These are phyloP conservation scores for Tylopilus plumbeoviolaceoides DNA, from an alignment of 768 basidiomycete species.

Conservation along the genomic window DNA sequence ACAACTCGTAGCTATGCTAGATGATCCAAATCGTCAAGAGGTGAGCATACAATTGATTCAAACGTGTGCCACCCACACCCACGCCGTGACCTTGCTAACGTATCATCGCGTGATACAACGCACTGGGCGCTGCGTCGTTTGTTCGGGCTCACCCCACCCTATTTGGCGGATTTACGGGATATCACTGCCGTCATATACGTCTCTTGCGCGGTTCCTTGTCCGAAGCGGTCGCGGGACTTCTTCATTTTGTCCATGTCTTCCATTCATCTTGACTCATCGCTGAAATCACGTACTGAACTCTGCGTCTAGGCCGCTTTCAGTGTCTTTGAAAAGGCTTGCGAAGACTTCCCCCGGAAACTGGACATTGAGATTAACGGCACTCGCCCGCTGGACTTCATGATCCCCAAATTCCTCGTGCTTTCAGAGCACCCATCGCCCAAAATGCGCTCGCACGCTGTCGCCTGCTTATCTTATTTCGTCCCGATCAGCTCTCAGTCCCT, in stretches of 20 bases:
- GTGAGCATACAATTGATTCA: conserved; percentile 43
- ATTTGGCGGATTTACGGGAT: conserved; percentile 6
- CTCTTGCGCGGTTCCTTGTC: background rate
- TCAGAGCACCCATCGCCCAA: conserved; percentile 82
- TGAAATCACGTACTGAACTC: conserved; percentile 15
- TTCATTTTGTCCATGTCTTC: background rate
- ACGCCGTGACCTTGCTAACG: background rate
- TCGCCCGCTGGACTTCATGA: conserved; percentile 93
- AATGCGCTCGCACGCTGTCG: conserved; percentile 90
- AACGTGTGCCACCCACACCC: background rate
- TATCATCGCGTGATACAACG: background rate
- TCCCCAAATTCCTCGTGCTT: conserved; percentile 89
- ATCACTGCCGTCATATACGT: conserved; percentile 6
- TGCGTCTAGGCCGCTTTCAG: conserved; percentile 78
- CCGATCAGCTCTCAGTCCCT: conserved; percentile 84
- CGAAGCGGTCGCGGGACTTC: conserved; percentile 3
- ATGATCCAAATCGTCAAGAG: conserved; percentile 82
- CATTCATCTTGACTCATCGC: background rate
- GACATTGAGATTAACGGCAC: conserved; percentile 91
- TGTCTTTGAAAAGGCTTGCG: conserved; percentile 91
- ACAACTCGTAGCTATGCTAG: conserved; percentile 76
- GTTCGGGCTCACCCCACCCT: background rate
- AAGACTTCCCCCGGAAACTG: conserved; percentile 94
- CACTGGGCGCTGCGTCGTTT: conserved; percentile 4
- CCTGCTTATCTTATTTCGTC: conserved; percentile 92